Evolutionary conservation across 2,329 filamentous ascomycete species (phyloP), one percentile per base, ranked within the genome.

Genomic region (Niveomyces coronatus): DNA sequence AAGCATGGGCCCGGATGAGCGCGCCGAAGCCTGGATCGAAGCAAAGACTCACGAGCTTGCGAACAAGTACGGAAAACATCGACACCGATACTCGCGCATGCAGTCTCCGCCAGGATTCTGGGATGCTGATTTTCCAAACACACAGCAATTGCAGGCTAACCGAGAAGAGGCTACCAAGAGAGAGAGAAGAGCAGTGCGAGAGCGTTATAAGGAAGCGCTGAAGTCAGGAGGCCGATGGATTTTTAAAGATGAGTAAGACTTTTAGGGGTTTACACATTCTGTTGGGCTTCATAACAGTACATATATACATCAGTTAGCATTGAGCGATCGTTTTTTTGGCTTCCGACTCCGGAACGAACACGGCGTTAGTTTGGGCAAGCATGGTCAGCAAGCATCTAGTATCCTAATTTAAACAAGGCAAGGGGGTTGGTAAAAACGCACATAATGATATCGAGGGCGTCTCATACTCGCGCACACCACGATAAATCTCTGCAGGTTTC

Each of bases 101-200:
- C 68, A 64, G 31, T 85, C 82, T 9, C 88, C 91, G 10, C 85
- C 86, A 2, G 88, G 87, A 0, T 96, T 85, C 55, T 98, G 91
- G 91, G 71, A 85, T 38, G 73, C 82, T 2, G 89, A 94, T 48
- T 94, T 98, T 55, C 88, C 89, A 2, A 77, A 66, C 18, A 95
- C 91, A 2, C 91, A 96, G 55, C 85, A 95, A 58, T 61, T 79
- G 19, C 65, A 74, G 47, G 63, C 68, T 37, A 76, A 89, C 49
- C 73, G 73, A 41, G 68, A 71, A 43, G 76, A 79, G 52, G 82
- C 82, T 0, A 68, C 66, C n/a, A 68, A 68, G 48, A 62, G 74
- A 43, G 79, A 83, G 53, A 71, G 69, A 46, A 65, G 75, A 35
- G 70, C 75, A 40, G 68, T 95, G 2, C 71, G 78, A 46, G 78